Base-by-base conservation (phyloP, 2,329 filamentous ascomycete genomes). In the Colletotrichum falcatum region DNA sequence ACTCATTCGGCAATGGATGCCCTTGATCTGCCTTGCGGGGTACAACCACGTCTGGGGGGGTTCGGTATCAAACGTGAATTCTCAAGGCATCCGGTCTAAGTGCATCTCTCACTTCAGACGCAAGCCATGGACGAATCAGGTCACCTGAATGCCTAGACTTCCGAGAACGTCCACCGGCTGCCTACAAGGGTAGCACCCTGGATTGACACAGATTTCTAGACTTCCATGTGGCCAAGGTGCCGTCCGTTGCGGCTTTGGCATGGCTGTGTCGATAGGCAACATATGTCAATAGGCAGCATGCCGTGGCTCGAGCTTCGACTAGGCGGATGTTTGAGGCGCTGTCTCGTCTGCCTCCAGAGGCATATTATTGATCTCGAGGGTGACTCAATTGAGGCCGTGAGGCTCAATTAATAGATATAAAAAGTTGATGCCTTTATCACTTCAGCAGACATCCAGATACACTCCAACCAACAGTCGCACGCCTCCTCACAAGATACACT, bases 301-400 rank as follows among this genome's bases (percentile, higher is more conserved):
- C 33, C 28, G 46, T 16, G 58, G 26, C 44, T 61, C 33, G 58
- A 33, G 48, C 16, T 26, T 39, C 12, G 55, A 23, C 35, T 54
- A 44, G 35, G 60, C 48, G 33, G 48, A 48, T 33, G 20, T 16
- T 44, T 37, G 14, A 39, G 35, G 60, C 26, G 54, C 16, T 61
- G 59, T 62, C 48, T 62, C 11, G 60, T 62, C 60, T 62, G 60
- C 60, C 48, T 49, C 5, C n/a, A n/a, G 14, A 61, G 46, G 46
- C 59, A 33, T 55, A 61, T 20, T 48, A 16, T 51, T 51, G 60
- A n/a, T 26, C 48, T 54, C n/a, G 12, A 53, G 14, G 11, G 35
- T 62, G 60, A 62, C 48, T 62, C 60, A 62, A 44, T 30, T 18
- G 42, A 37, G 14, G 44, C n/a, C 35, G 5, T 54, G 60, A 62